Base-by-base conservation (phyloP, 495 filamentous ascomycete genomes). In the Trichoderma reesei region DNA sequence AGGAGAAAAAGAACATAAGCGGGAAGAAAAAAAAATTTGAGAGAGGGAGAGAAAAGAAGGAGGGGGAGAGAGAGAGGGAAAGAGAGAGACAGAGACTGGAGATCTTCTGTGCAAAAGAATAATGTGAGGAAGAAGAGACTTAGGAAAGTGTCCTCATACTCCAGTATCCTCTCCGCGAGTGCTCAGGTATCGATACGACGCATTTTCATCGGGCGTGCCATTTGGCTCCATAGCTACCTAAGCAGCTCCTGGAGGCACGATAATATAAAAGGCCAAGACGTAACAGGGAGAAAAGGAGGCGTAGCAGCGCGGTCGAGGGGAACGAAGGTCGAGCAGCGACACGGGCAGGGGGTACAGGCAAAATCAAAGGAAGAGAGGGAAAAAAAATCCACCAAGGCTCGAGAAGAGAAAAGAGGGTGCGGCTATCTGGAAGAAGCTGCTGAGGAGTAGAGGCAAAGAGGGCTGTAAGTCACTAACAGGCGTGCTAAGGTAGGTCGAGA, bases 91-190 rank as follows among this genome's bases (percentile, higher is more conserved):
- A 26, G 26, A 26, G 26, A 26, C 26, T 26, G 26, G 26, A 26
- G 33, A 59, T 39, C 26, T 31, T 46, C 42, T 14, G 42, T 14
- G 42, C 42, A 9, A 14, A 33, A 59, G 54, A 9, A 59, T 10
- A 13, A 31, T 9, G 3, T 20, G 34, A 5, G 34, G 34, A 59
- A 59, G 34, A 59, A 59, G 54, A 59, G 34, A 59, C 20, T 10
- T 33, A 59, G 34, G 42, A 16, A 59, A 59, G 54, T 13, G 16
- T 33, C 54, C 18, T 74, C 81, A 65, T 81, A 94, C 90, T 65
- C 86, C 88, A 74, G 87, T 88, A 67, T 88, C 89, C 36, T 82
- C 89, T 65, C 90, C 91, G 60, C 91, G 81, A 37, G 90, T 94
- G 70, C 87, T 90, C 54, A 94, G 78, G 72, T 93, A 95, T 67